A percentile compares a stretch with the other conserved stretches of the same genome.
Conservation (phyloP, 352 stramenopile genomes). For the Globisporangium cederbergense region DNA sequence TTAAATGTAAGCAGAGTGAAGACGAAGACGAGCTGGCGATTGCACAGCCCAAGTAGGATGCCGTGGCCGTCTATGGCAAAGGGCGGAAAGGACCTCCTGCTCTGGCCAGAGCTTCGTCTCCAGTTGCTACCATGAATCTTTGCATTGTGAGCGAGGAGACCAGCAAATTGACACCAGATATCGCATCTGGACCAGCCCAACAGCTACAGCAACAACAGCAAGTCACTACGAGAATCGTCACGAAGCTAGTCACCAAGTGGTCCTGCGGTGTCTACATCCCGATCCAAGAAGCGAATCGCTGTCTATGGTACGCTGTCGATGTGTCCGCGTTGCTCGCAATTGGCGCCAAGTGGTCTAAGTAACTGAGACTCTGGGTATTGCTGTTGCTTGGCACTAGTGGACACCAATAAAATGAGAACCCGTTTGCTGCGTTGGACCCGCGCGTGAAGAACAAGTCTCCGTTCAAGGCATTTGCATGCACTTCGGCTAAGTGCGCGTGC, state of each 20-base stretch:
- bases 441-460: conserved; percentile 29
- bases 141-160: neutral
- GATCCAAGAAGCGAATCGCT: conserved; percentile 71
- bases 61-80: neutral
- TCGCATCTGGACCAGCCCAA: neutral
- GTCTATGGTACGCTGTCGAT: conserved; percentile 45
- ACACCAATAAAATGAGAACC: conserved; percentile 79
- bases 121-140: neutral
- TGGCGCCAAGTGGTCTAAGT: no score
- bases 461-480: conserved; percentile 57
- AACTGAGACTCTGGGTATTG: neutral
- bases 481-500: conserved; percentile 50
- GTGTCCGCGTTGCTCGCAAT: neutral
- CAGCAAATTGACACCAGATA: neutral
- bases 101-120: neutral
- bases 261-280: conserved; percentile 60
- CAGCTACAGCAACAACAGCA: neutral
- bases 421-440: conserved; percentile 27
- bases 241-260: conserved; percentile 61
- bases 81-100: neutral
- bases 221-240: conserved; percentile 11
- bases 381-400: conserved; percentile 23
- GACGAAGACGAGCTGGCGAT: conserved; percentile 9
- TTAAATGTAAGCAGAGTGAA: neutral
- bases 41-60: conserved; percentile 6